Percentiles rank a stretch among this genome's conserved stretches.
Conservation (phyloP, 2,329 filamentous ascomycete species). For the Salinomyces thailandicus region DNA sequence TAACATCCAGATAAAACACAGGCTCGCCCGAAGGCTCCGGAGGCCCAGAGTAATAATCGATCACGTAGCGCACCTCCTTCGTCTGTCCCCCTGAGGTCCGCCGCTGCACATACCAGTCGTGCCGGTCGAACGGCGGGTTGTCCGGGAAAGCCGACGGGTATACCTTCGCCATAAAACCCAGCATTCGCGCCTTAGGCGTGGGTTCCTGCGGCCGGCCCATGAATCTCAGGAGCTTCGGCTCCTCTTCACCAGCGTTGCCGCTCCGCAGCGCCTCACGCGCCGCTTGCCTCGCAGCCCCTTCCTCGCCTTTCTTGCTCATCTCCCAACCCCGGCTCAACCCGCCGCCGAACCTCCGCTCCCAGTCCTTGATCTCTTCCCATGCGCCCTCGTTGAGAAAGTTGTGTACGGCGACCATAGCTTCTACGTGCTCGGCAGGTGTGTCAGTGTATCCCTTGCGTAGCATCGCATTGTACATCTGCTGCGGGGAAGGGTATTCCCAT, state of each 20-base stretch:
- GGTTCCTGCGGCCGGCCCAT: slow-evolving; percentile 80
- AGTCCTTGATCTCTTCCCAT: slow-evolving; percentile 88
- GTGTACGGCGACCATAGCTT: slow-evolving; percentile 94
- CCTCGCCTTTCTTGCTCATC: slow-evolving; percentile 24
- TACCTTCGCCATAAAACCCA: slow-evolving; percentile 66
- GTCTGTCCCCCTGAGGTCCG: slow-evolving; percentile 52
- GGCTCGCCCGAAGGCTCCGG: slow-evolving; percentile 79
- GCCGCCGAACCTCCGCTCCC: slow-evolving; percentile 75
- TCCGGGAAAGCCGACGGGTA: slow-evolving; percentile 71
- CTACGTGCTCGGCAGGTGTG: slow-evolving; percentile 84
- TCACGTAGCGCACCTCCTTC: slow-evolving; percentile 83
- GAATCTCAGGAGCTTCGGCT: slow-evolving; percentile 71
- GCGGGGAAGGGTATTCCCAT: slow-evolving; percentile 96
- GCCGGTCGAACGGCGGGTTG: slow-evolving; percentile 85
- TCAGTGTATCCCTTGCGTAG: slow-evolving; percentile 92
- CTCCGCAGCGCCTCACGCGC: slow-evolving; percentile 17
- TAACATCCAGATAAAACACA: slow-evolving; percentile 90
- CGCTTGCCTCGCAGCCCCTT: slow-evolving; percentile 19
- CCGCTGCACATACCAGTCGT: slow-evolving; percentile 90
- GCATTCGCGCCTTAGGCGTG: slow-evolving; percentile 81
- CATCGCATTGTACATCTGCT: slow-evolving; percentile 99
- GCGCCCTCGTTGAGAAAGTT: slow-evolving; percentile 98
- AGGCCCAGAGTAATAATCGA: slow-evolving; percentile 86
- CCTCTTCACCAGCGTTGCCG: slow-evolving; percentile 10
- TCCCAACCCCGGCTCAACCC: slow-evolving; percentile 50